phyloP scores from a whole-genome alignment of 805 yeast genomes.

The Ogataea pilisensis region DNA sequence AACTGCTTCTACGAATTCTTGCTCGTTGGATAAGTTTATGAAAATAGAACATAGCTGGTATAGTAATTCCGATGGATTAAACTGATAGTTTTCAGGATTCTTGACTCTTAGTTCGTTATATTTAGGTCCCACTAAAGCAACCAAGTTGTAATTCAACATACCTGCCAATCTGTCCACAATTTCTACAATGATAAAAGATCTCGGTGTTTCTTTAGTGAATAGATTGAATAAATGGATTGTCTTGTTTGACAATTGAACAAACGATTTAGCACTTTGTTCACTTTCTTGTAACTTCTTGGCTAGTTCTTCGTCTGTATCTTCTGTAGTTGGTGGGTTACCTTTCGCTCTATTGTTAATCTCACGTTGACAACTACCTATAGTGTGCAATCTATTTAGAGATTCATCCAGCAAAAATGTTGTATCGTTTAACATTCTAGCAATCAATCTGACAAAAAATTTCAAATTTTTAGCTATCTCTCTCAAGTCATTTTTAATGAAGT shows the following conservation, averaged over 20 bases:
- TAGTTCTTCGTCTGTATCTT: conserved; percentile 61
- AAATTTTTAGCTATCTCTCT: conserved; percentile 60
- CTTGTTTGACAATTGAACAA: conserved; percentile 78
- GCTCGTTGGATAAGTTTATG: conserved; percentile 61
- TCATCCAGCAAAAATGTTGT: conserved; percentile 90
- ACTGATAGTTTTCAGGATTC: conserved; percentile 76
- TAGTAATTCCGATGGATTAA: conserved; percentile 73
- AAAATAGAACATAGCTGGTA: conserved; percentile 70
- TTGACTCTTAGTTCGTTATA: conserved; percentile 84
- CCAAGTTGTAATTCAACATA: conserved; percentile 90
- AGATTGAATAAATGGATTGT: conserved; percentile 74
- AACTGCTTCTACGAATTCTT: conserved; percentile 70
- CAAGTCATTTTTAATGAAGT: conserved; percentile 64
- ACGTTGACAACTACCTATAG: conserved; percentile 70
- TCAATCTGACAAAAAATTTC: conserved; percentile 85
- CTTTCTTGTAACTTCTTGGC: conserved; percentile 52
- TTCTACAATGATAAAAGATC: conserved; percentile 81
- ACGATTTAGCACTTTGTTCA: conserved; percentile 75
- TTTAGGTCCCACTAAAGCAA: conserved; percentile 92
- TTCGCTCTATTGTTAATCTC: conserved; percentile 54
- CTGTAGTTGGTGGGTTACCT: conserved; percentile 29
- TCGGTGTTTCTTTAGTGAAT: conserved; percentile 83
- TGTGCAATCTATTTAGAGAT: conserved; percentile 71
- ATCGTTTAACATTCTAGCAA: conserved; percentile 93
- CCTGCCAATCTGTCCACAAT: conserved; percentile 92